phyloP scores from a whole-genome alignment of 768 basidiomycete genomes.

The Favolaschia claudopus region DNA sequence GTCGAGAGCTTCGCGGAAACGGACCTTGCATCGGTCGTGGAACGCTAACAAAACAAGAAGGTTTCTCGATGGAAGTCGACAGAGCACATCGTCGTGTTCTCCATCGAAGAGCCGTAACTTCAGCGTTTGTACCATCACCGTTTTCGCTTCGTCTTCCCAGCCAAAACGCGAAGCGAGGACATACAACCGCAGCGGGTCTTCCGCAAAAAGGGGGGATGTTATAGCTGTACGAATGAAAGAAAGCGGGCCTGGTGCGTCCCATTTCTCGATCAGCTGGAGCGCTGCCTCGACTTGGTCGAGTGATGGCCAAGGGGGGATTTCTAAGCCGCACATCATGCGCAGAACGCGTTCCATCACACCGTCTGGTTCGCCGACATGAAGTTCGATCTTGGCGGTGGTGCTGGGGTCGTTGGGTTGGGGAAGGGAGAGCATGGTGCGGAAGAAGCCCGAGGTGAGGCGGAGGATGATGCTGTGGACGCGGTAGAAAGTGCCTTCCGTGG shows the following conservation, averaged over 20 bases:
- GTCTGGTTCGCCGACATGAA: constrained; percentile 43
- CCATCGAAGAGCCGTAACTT: constrained; percentile 47
- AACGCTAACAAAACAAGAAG: constrained; percentile 49
- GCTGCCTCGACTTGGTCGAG: constrained; percentile 50
- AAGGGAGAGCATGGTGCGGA: constrained; percentile 40
- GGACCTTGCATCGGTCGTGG: constrained; percentile 48
- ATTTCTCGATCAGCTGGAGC: constrained; percentile 51
- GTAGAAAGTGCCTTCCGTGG: constrained; percentile 51
- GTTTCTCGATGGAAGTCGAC: constrained; percentile 40
- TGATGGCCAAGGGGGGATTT: constrained; percentile 47
- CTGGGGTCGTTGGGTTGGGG: constrained; percentile 15
- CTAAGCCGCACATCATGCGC: constrained; percentile 49
- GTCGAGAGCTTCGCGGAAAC: constrained; percentile 45
- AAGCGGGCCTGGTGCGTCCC: constrained; percentile 53
- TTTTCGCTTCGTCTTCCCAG: constrained; percentile 52
- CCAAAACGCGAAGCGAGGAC: constrained; percentile 51
- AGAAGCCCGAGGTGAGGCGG: constrained; percentile 49
- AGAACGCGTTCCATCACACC: constrained; percentile 46
- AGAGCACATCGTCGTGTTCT: constrained; percentile 39
- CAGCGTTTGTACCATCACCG: constrained; percentile 52
- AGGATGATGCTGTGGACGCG: constrained; percentile 52
- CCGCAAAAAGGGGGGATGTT: constrained; percentile 50
- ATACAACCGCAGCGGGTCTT: constrained; percentile 55
- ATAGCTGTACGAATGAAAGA: constrained; percentile 51
- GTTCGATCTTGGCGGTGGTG: constrained; percentile 20